These are phyloP conservation scores for Leptographium lundbergii DNA, from an alignment of 2,329 filamentous ascomycete species.

Conservation along the genomic window DNA sequence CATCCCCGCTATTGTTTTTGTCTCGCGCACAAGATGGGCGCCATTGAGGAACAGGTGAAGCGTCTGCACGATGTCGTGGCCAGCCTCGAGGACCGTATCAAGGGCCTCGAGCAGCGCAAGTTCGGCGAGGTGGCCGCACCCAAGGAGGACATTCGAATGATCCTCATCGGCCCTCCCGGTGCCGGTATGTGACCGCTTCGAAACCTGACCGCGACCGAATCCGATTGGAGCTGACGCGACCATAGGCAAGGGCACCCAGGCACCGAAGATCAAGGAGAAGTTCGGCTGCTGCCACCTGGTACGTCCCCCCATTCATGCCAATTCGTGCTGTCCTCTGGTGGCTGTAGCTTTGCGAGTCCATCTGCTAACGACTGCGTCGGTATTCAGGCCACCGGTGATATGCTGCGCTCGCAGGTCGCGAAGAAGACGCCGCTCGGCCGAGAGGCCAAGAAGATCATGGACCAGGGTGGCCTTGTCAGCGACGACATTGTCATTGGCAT, in stretches of 20 bases:
- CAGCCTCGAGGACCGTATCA: slow-evolving; percentile 75
- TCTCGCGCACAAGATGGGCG: slow-evolving; percentile 56
- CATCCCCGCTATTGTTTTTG: not conserved
- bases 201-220: not conserved
- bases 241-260: slow-evolving; percentile 94
- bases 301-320: slow-evolving; percentile 16
- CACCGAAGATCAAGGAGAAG: slow-evolving; percentile 95
- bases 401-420: slow-evolving; percentile 95
- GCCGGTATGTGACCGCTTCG: slow-evolving; percentile 55
- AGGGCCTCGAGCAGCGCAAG: slow-evolving; percentile 68
- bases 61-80: slow-evolving; percentile 74
- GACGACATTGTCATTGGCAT: slow-evolving; percentile 99
- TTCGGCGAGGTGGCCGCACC: slow-evolving; percentile 32
- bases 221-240: slow-evolving; percentile 6
- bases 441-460: slow-evolving; percentile 99
- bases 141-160: slow-evolving; percentile 73
- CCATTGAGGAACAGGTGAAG: slow-evolving; percentile 74
- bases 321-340: slow-evolving; percentile 26
- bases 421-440: slow-evolving; percentile 91
- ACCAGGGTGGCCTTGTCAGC: slow-evolving; percentile 90
- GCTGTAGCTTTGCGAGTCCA: not conserved
- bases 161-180: slow-evolving; percentile 92
- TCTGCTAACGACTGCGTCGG: not conserved
- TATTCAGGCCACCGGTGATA: slow-evolving; percentile 84
- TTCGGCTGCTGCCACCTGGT: slow-evolving; percentile 96